These are phyloP conservation scores for Tylopilus intermedius DNA, from an alignment of 768 basidiomycete genomes.

Conservation along the genomic window DNA sequence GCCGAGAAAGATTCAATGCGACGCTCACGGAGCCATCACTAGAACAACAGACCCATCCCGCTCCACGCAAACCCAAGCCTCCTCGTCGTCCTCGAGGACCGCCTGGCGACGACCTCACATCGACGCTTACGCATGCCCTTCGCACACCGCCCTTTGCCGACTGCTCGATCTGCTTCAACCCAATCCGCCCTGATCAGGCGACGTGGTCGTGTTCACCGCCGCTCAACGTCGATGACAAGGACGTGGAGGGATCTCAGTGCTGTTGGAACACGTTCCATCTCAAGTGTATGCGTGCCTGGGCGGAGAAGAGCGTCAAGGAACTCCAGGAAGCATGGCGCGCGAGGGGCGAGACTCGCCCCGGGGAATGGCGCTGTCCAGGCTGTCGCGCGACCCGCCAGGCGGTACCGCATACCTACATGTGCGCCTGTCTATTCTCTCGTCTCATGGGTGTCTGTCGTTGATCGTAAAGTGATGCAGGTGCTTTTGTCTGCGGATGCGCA, in stretches of 20 bases:
- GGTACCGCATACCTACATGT: conserved; percentile 67
- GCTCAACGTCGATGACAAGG: conserved; percentile 3
- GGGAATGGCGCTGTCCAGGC: conserved; percentile 91
- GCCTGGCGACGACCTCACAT: conserved; percentile 62
- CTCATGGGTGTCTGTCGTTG: neutral
- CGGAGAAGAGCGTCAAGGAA: conserved; percentile 72
- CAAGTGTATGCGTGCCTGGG: conserved; percentile 87
- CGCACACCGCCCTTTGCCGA: conserved; percentile 70
- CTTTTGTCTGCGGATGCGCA: conserved; percentile 73
- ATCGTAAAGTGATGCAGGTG: conserved; percentile 45
- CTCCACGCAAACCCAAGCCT: conserved; percentile 2
- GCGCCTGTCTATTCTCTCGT: neutral
- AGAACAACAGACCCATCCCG: neutral
- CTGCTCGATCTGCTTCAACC: conserved; percentile 78
- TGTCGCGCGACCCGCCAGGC: conserved; percentile 77
- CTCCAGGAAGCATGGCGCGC: conserved; percentile 67
- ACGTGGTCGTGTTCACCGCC: conserved; percentile 86
- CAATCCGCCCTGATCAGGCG: conserved; percentile 71
- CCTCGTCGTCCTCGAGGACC: conserved; percentile 11
- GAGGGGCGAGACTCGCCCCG: conserved; percentile 60
- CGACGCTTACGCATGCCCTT: conserved; percentile 60
- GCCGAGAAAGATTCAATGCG: conserved; percentile 35
- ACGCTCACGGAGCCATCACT: conserved; percentile 27
- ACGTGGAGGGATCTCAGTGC: conserved; percentile 42
- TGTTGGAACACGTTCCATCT: conserved; percentile 93